Percentiles rank a stretch among this genome's conserved stretches.
These are phyloP conservation scores for Kregervanrija delftensis DNA, from an alignment of 805 yeast genomes.

Conservation along the genomic window DNA sequence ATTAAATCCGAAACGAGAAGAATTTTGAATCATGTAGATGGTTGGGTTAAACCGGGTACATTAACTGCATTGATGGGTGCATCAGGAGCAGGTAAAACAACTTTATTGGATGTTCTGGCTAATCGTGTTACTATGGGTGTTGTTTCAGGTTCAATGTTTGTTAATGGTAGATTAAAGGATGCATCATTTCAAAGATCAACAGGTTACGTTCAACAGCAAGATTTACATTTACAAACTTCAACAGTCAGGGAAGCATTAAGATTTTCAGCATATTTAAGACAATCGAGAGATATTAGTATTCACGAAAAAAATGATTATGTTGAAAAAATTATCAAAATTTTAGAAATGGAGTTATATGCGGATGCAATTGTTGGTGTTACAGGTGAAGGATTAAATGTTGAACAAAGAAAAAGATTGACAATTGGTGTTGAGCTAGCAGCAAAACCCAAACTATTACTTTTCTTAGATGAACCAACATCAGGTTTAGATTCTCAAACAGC, in stretches of 20 bases:
- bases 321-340: slow-evolving; percentile 41
- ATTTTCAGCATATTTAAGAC: slow-evolving; percentile 46
- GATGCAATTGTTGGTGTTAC: slow-evolving; percentile 48
- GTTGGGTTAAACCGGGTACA: slow-evolving; percentile 81
- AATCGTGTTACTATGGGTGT: slow-evolving; percentile 51
- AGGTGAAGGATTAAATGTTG: slow-evolving; percentile 49
- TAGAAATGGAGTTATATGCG: slow-evolving; percentile 47
- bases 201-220: slow-evolving; percentile 58
- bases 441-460: slow-evolving; percentile 44
- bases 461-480: slow-evolving; percentile 57
- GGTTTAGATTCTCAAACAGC: slow-evolving; percentile 57
- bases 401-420: slow-evolving; percentile 47
- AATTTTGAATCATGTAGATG: slow-evolving; percentile 60
- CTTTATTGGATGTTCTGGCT: slow-evolving; percentile 46
- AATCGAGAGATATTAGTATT: slow-evolving; percentile 33
- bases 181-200: slow-evolving; percentile 46
- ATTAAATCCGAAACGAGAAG: slow-evolving; percentile 55
- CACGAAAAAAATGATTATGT: slow-evolving; percentile 43
- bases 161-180: slow-evolving; percentile 45
- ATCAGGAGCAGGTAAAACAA: slow-evolving; percentile 60
- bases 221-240: slow-evolving; percentile 42
- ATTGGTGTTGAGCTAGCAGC: slow-evolving; percentile 54
- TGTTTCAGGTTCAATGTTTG: slow-evolving; percentile 51
- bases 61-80: slow-evolving; percentile 68
- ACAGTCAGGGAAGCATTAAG: slow-evolving; percentile 50